Evolutionary conservation across 371 early-diverging fungal species (phyloP).

Genomic region (Circinella minor): DNA sequence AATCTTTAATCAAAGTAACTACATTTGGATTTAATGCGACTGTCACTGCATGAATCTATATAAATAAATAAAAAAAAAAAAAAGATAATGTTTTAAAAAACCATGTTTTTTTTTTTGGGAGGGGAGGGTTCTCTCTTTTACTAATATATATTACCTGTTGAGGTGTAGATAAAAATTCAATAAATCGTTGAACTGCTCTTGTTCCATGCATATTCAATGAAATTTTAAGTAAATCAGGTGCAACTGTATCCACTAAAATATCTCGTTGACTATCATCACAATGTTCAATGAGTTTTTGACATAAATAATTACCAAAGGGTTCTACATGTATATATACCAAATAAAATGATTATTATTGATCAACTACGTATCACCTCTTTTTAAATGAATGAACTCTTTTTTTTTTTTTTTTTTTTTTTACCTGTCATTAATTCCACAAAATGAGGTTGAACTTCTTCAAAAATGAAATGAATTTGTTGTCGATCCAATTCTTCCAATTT

Average conservation of each 20-base stretch:
- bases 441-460: slow-evolving; percentile 73
- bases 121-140: too few species aligned
- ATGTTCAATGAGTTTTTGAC: slow-evolving; percentile 86
- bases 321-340: slow-evolving; percentile 37
- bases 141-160: slow-evolving; percentile 50
- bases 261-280: slow-evolving; percentile 78
- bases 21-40: slow-evolving; percentile 78
- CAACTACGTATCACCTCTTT: too few species aligned
- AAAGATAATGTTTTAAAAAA: not conserved
- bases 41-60: slow-evolving; percentile 71
- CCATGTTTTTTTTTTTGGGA: slow-evolving; percentile 4
- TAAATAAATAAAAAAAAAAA: not conserved
- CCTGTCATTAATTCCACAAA: slow-evolving; percentile 85
- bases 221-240: slow-evolving; percentile 78
- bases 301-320: slow-evolving; percentile 93
- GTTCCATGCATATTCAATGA: slow-evolving; percentile 97
- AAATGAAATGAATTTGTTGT: slow-evolving; percentile 65
- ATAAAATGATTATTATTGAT: not conserved
- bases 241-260: slow-evolving; percentile 70
- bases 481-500: slow-evolving; percentile 79
- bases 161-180: slow-evolving; percentile 77
- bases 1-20: slow-evolving; percentile 89
- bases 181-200: slow-evolving; percentile 94
- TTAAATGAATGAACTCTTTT: not conserved
- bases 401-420: slow-evolving; percentile 20